Conservation (phyloP, 768 basidiomycete species). For the Bullera alba region DNA sequence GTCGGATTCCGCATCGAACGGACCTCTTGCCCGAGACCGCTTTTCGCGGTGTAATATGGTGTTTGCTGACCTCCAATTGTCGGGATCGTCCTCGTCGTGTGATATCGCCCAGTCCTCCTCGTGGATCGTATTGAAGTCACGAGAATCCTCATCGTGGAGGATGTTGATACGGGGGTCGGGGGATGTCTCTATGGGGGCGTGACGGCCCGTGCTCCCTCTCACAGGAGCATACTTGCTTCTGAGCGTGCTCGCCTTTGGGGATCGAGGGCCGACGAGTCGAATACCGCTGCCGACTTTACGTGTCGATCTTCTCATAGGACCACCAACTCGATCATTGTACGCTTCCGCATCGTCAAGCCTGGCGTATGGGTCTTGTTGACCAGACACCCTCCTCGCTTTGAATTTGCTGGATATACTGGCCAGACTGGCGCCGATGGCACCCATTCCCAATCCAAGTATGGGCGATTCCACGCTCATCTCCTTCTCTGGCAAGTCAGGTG, state of each 20-base stretch:
- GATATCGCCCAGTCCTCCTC: conserved; percentile 39
- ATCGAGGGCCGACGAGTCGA: conserved; percentile 47
- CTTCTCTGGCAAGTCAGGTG: conserved; percentile 2
- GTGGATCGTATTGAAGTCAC: conserved; percentile 23
- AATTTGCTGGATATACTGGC: conserved; percentile 12
- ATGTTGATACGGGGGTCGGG: conserved; percentile 39
- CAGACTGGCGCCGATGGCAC: conserved; percentile 21
- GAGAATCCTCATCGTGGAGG: conserved; percentile 42
- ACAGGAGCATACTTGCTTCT: conserved; percentile 4
- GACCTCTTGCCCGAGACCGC: conserved; percentile 9
- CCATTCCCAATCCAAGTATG: conserved; percentile 23
- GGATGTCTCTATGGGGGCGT: too few species aligned
- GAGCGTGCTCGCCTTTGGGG: too few species aligned
- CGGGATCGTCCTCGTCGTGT: conserved; percentile 7
- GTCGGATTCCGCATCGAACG: conserved; percentile 11
- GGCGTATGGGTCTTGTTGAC: conserved; percentile 12
- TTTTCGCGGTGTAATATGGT: conserved; percentile 9
- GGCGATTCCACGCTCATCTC: conserved; percentile 11
- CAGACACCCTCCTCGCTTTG: background rate
- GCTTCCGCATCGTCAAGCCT: conserved; percentile 7
- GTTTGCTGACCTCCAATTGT: conserved; percentile 19
- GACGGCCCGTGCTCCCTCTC: too few species aligned
- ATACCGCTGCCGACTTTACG: conserved; percentile 30
- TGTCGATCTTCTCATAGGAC: conserved; percentile 6
- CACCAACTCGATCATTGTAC: background rate